Conservation (phyloP, 768 basidiomycete species). For the Pleurotus eryngii region DNA sequence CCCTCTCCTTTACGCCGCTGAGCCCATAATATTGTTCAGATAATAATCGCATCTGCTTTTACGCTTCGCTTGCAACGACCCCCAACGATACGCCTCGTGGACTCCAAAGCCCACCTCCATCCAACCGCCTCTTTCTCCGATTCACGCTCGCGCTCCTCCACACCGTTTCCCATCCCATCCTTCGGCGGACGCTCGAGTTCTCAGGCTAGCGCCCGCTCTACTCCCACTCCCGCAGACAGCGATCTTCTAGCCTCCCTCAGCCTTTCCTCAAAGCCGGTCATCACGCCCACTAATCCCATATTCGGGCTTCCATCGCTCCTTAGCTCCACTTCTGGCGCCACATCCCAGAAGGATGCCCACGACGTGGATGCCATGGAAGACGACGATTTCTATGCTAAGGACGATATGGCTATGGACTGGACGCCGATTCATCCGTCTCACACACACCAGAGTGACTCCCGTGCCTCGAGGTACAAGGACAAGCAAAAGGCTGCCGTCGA, state of each 20-base stretch:
- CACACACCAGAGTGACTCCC: background rate
- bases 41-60: slow-evolving; percentile 46
- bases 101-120: slow-evolving; percentile 45
- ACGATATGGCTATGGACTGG: slow-evolving; percentile 72
- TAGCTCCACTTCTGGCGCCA: slow-evolving; percentile 16
- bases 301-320: slow-evolving; percentile 70
- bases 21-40: slow-evolving; percentile 31
- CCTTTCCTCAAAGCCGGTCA: slow-evolving; percentile 61
- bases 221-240: slow-evolving; percentile 34
- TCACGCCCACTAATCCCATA: slow-evolving; percentile 45
- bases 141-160: slow-evolving; percentile 14
- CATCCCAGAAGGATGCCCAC: slow-evolving; percentile 16
- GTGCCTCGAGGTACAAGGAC: slow-evolving; percentile 13
- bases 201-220: slow-evolving; percentile 17
- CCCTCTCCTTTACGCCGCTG: background rate
- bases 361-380: slow-evolving; percentile 19
- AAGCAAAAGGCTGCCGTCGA: slow-evolving; percentile 18
- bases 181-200: background rate
- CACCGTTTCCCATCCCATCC: background rate
- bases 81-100: slow-evolving; percentile 67
- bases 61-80: slow-evolving; percentile 65
- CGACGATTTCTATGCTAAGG: slow-evolving; percentile 43
- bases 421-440: slow-evolving; percentile 46
- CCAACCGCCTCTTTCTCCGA: slow-evolving; percentile 40
- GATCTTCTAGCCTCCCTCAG: slow-evolving; percentile 62